Evolutionary conservation across 768 basidiomycete genomes (phyloP), one percentile per base, ranked within the genome.

Genomic region (Infundibulicybe gibba): DNA sequence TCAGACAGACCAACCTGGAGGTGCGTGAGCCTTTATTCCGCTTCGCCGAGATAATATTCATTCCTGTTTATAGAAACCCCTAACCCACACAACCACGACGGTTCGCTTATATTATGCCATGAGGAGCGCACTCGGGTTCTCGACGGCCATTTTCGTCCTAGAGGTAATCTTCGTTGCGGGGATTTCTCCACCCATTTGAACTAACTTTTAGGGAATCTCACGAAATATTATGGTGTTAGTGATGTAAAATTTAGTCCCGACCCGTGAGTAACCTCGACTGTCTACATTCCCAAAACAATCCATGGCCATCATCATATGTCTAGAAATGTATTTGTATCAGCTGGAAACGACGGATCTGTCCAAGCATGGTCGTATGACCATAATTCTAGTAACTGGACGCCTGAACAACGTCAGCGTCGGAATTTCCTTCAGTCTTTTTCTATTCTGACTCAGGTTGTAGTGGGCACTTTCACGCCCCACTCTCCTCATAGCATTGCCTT

Each of bases 241-340:
- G 79, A 83, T 48, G 66, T 82, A 33, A 74, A 74, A 16, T 78
- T 81, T 47, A 73, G 79, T 54, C 78, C 80, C 1, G 54, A 47
- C 48, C 67, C 71, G 80, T 77, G 56, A 48, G 65, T 45, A n/a
- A 9, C 14, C 21, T n/a, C 9, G 40, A 47, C 10, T 44, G 25
- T 32, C 14, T 9, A 30, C 34, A 52, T 45, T 47, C 20, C 44
- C 17, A 37, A 45, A 5, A 43, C 4, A n/a, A 25, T 39, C 16
- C 20, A 3, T 16, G 25, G 8, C 25, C 25, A 25, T 25, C 25
- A 25, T 25, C 25, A 25, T 8, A 25, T 8, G 8, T 25, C 25
- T 39, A 80, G 79, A 21, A 53, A 66, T 10, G 59, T 54, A 2
- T 68, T 81, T 48, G 60, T 74, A 2, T 79, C 80, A 0, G 71